These are phyloP conservation scores for Penicillium verrucosum DNA, from an alignment of 2,329 filamentous ascomycete genomes.

Conservation along the genomic window DNA sequence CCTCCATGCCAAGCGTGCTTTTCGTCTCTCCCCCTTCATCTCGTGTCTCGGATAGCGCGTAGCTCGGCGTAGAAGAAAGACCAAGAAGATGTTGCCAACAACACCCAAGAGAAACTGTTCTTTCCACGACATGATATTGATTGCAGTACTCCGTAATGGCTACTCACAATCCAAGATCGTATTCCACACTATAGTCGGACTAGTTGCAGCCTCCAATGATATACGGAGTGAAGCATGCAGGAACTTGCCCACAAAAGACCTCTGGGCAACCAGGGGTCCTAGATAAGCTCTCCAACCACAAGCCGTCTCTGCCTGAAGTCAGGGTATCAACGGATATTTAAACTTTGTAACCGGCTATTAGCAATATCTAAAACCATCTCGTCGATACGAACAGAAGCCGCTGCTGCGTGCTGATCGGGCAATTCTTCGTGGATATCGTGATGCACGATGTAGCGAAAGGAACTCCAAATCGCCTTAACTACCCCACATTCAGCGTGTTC, in stretches of 20 bases:
- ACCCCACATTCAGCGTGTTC: not conserved
- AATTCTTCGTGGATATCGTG: not conserved
- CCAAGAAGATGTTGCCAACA: not conserved
- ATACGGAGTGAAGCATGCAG: not conserved
- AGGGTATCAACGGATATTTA: conserved; percentile 13
- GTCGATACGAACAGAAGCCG: not conserved
- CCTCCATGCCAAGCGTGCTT: not conserved
- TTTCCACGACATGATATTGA: not conserved
- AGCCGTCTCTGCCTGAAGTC: not conserved
- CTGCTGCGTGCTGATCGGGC: not conserved
- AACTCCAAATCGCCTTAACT: not conserved
- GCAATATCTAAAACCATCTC: not conserved
- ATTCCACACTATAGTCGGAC: not conserved
- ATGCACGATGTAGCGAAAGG: not conserved
- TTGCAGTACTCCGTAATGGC: not conserved
- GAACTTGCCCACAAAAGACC: not conserved
- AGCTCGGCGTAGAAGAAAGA: not conserved
- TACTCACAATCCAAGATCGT: not conserved
- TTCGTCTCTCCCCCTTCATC: not conserved
- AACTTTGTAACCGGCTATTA: conserved; percentile 11
- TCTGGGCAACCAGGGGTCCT: not conserved
- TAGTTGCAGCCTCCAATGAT: not conserved
- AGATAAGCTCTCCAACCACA: not conserved
- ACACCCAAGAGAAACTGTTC: not conserved
- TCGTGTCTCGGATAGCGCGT: not conserved